These are phyloP conservation scores for Thelonectria rubi DNA, from an alignment of 2,329 filamentous ascomycete species.

Conservation along the genomic window DNA sequence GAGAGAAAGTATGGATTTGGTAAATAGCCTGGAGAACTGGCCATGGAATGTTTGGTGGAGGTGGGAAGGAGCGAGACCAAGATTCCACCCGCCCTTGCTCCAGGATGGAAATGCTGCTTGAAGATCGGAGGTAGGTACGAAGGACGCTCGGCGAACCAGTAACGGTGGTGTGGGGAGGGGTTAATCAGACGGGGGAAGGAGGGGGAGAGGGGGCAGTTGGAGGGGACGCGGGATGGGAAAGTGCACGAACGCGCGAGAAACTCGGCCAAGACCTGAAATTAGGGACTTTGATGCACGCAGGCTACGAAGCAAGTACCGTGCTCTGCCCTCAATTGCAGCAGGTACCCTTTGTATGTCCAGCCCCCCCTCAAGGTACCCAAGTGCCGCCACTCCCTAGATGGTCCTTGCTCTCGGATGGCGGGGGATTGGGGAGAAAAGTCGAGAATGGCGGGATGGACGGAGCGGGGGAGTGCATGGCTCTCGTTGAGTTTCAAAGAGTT, in stretches of 20 bases:
- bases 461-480: background rate
- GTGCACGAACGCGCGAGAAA: background rate
- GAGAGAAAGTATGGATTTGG: background rate
- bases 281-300: too few species aligned
- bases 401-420: constrained; percentile 14
- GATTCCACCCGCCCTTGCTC: constrained; percentile 1
- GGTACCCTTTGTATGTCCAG: constrained; percentile 11
- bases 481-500: background rate
- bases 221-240: constrained; percentile 9
- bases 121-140: background rate
- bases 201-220: constrained; percentile 3
- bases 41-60: constrained; percentile 4
- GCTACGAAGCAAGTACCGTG: too few species aligned
- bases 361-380: background rate
- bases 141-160: too few species aligned
- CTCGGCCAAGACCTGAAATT: too few species aligned
- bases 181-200: constrained; percentile 1
- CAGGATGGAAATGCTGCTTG: background rate
- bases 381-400: constrained; percentile 2
- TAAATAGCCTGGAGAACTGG: background rate
- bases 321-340: background rate
- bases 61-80: constrained; percentile 10
- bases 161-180: constrained; percentile 5
- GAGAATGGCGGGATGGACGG: constrained; percentile 5
- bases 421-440: background rate